Base-by-base conservation (phyloP, 371 early-diverging fungal species). In the Mucor velutinosus region DNA sequence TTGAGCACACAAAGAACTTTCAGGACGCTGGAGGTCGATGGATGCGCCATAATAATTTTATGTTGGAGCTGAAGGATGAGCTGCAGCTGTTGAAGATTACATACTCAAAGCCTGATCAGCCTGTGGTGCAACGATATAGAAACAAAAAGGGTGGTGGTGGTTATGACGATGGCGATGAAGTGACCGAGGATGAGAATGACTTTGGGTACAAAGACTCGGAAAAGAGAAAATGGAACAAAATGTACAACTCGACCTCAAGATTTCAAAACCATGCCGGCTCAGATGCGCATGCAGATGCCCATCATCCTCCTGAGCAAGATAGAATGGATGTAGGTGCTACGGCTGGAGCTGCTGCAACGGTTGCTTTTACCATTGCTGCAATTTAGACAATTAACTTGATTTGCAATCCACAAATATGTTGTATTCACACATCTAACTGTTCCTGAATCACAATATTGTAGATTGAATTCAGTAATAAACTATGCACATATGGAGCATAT, bases 1-100 rank as follows among this genome's bases (percentile, higher is more conserved):
- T 93, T 60, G 83, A 86, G 53, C 89, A 92, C 77, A 84, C 86
- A 55, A 76, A 84, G 17, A 92, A 91, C 62, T 92, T 90, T 90
- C 91, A 92, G 66, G 92, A 92, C 65, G 69, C 79, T 2, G 84
- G 84, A 7, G 85, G 84, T 29, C 79, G 90, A 10, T 87, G 84
- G 86, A 56, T 79, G 10, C 78, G 90, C 14, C 77, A 89, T 35
- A 89, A 84, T 45, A 84, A 82, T 72, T 92, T 87, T 70, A 81
- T 90, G 79, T 78, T 81, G 72, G 82, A 85, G 39, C 71, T 92
- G 32, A 86, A 86, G 62, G 84, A 85, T 7, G 80, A 84, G 7
- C 72, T 87, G 5, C 81, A 82, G 25, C 81, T 84, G 1, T 78
- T 90, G 29, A 83, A 76, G 1, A 85, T 92, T 65, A 74, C 71